phyloP scores from a whole-genome alignment of 1,284 basidiomycete genomes.

The Chalciporus sp. region DNA sequence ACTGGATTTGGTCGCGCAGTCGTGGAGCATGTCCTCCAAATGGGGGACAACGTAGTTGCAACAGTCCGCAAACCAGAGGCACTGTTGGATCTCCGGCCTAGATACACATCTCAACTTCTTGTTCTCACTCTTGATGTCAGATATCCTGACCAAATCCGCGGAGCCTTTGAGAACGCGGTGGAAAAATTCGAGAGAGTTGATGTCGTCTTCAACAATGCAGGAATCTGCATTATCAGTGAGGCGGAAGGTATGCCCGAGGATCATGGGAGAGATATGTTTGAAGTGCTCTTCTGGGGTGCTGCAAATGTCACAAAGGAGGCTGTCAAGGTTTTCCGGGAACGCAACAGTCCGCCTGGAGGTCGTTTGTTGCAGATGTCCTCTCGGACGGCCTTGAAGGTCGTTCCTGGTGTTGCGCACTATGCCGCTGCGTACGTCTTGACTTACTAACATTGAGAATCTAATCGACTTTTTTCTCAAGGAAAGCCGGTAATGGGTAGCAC shows the following conservation, averaged over 20 bases:
- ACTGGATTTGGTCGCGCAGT: constrained; percentile 28
- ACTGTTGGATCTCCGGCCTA: constrained; percentile 20
- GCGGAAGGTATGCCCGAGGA: constrained; percentile 38
- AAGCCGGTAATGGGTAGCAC: constrained; percentile 24
- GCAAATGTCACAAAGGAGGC: constrained; percentile 36
- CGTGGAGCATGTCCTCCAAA: constrained; percentile 25
- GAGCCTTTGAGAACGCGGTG: constrained; percentile 27
- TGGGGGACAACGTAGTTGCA: constrained; percentile 31
- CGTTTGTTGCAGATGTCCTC: constrained; percentile 32
- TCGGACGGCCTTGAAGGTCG: constrained; percentile 9
- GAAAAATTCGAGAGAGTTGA: constrained; percentile 34
- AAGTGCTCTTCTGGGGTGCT: constrained; percentile 42
- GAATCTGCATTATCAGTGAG: constrained; percentile 21
- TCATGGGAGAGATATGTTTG: constrained; percentile 33
- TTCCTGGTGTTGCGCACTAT: constrained; percentile 27
- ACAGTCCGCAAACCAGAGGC: constrained; percentile 19
- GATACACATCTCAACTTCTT: constrained; percentile 42
- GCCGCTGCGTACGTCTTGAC: constrained; percentile 30
- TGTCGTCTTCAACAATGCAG: constrained; percentile 40
- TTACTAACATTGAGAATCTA: background rate
- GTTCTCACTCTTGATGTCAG: constrained; percentile 37
- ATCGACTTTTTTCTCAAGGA: constrained; percentile 17
- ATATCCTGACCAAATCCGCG: constrained; percentile 15
- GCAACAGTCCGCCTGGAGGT: constrained; percentile 37
- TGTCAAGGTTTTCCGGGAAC: constrained; percentile 39